These are phyloP conservation scores for Oleoguttula mirabilis DNA, from an alignment of 495 filamentous ascomycete species.

Conservation along the genomic window DNA sequence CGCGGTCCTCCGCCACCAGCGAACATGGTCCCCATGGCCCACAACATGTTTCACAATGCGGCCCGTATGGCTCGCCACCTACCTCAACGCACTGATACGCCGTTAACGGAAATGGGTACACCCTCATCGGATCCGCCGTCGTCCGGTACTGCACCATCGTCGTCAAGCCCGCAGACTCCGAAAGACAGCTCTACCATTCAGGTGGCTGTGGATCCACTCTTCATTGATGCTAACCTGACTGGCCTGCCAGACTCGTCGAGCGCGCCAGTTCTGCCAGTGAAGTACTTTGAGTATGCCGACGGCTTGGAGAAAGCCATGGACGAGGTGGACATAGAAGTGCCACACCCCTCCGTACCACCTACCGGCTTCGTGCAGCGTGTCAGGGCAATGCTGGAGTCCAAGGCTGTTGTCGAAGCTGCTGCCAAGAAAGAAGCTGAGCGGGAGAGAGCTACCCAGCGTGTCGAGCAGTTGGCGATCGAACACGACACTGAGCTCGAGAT, in stretches of 20 bases:
- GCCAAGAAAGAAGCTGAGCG: slow-evolving; percentile 8
- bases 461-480: neutral
- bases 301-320: slow-evolving; percentile 12
- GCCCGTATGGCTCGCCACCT: slow-evolving; percentile 19
- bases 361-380: slow-evolving; percentile 25
- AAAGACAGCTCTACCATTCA: slow-evolving; percentile 22
- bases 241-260: slow-evolving; percentile 19
- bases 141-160: slow-evolving; percentile 17
- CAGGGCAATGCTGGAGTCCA: slow-evolving; percentile 22
- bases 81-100: slow-evolving; percentile 18
- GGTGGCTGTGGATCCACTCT: slow-evolving; percentile 20
- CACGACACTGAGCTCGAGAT: neutral
- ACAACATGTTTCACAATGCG: slow-evolving; percentile 20
- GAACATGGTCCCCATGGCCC: slow-evolving; percentile 12
- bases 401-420: slow-evolving; percentile 19
- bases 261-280: slow-evolving; percentile 13
- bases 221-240: slow-evolving; percentile 15
- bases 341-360: slow-evolving; percentile 16
- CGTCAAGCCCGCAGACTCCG: slow-evolving; percentile 23
- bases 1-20: slow-evolving; percentile 11
- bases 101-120: slow-evolving; percentile 19
- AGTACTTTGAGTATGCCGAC: slow-evolving; percentile 20
- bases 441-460: slow-evolving; percentile 1
- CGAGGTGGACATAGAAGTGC: slow-evolving; percentile 12
- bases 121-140: slow-evolving; percentile 27